These are phyloP conservation scores for Aspergillus hortae DNA, from an alignment of 2,329 filamentous ascomycete species.

Conservation along the genomic window DNA sequence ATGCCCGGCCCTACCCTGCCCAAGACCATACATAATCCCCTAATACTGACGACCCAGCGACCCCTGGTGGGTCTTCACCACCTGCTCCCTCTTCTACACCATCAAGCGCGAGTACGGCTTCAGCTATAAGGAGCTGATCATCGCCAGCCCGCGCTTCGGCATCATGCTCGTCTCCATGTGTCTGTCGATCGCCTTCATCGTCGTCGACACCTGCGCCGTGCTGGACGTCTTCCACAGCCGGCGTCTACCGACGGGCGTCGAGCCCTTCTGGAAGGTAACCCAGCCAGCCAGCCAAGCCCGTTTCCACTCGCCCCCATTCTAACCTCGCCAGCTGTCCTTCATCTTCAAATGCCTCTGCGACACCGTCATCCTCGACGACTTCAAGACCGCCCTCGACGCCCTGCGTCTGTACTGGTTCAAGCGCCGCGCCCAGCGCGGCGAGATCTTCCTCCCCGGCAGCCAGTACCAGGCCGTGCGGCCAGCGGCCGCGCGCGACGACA, in stretches of 20 bases:
- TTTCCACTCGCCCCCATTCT: not conserved
- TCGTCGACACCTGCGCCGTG: slow-evolving; percentile 60
- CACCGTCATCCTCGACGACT: slow-evolving; percentile 64
- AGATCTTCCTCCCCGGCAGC: slow-evolving; percentile 12
- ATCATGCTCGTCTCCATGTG: slow-evolving; percentile 61
- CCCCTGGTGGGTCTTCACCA: slow-evolving; percentile 67
- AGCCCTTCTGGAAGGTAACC: slow-evolving; percentile 59
- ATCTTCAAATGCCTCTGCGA: slow-evolving; percentile 67
- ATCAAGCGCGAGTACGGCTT: slow-evolving; percentile 62
- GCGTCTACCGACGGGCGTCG: slow-evolving; percentile 52
- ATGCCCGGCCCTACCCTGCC: slow-evolving; percentile 1
- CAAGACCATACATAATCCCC: too few relatives aligned
- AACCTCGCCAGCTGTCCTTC: slow-evolving; percentile 44
- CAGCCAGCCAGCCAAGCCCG: not conserved
- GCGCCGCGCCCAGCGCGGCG: slow-evolving; percentile 21
- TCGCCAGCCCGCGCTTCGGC: slow-evolving; percentile 61
- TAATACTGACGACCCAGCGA: slow-evolving; percentile 39
- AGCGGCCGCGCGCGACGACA: not conserved
- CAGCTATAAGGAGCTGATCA: slow-evolving; percentile 54
- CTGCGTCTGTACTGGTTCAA: slow-evolving; percentile 31
- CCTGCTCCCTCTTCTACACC: slow-evolving; percentile 57
- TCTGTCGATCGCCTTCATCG: slow-evolving; percentile 58
- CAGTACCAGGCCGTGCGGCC: not conserved
- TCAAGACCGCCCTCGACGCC: slow-evolving; percentile 56
- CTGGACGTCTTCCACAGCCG: slow-evolving; percentile 44